These are phyloP conservation scores for Ceriops zippeliana DNA, from an alignment of 345 rosid genomes.

Conservation along the genomic window DNA sequence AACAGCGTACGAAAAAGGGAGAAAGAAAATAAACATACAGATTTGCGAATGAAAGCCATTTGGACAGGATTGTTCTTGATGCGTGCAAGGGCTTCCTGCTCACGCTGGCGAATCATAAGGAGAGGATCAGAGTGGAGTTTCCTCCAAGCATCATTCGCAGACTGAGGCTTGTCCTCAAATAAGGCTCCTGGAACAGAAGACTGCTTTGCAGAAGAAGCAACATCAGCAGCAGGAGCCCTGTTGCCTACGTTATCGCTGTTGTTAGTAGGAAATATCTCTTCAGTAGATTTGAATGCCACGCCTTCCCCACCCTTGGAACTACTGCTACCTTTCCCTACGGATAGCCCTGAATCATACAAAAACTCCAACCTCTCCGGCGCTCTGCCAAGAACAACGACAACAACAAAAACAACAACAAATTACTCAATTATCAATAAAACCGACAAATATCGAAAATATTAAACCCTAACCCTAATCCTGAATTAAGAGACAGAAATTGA, in stretches of 20 bases:
- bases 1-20: background rate
- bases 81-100: slow-evolving; percentile 92
- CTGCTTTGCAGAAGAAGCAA: slow-evolving; percentile 26
- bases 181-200: slow-evolving; percentile 68
- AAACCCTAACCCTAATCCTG: slow-evolving; percentile 23
- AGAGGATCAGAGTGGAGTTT: slow-evolving; percentile 90
- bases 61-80: slow-evolving; percentile 91
- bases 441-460: background rate
- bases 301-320: slow-evolving; percentile 43
- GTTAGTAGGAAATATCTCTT: slow-evolving; percentile 17
- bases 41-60: slow-evolving; percentile 82
- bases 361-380: slow-evolving; percentile 96
- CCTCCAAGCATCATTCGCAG: slow-evolving; percentile 90
- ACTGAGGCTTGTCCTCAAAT: slow-evolving; percentile 78
- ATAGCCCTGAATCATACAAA: slow-evolving; percentile 81
- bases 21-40: slow-evolving; percentile 39
- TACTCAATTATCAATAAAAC: background rate
- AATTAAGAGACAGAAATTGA: too few species aligned
- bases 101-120: slow-evolving; percentile 87
- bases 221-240: background rate
- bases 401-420: slow-evolving; percentile 2
- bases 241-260: background rate
- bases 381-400: slow-evolving; percentile 32
- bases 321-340: slow-evolving; percentile 63
- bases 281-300: slow-evolving; percentile 69